Conservation (phyloP, 805 yeast species). For the Metschnikowia cerradonensis region DNA sequence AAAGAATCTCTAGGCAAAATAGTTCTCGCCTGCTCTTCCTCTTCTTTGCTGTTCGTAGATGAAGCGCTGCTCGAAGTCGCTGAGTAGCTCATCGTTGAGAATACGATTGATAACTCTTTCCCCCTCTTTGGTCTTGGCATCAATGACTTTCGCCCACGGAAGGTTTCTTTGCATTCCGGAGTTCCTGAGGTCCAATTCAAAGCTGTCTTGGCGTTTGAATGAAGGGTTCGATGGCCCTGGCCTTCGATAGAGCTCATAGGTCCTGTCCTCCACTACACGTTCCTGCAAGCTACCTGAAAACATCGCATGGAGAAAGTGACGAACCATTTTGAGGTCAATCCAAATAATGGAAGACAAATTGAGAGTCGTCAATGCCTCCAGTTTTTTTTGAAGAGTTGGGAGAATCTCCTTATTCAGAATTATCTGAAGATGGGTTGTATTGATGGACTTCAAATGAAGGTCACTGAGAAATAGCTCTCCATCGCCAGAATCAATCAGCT, state of each 20-base stretch:
- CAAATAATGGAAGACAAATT: slow-evolving; percentile 46
- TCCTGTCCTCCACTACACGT: slow-evolving; percentile 6
- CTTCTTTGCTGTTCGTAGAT: slow-evolving; percentile 34
- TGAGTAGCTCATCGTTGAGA: slow-evolving; percentile 28
- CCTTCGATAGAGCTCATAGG: slow-evolving; percentile 3
- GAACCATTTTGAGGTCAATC: slow-evolving; percentile 39
- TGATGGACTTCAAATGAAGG: slow-evolving; percentile 37
- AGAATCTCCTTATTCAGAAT: slow-evolving; percentile 34
- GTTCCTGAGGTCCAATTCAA: slow-evolving; percentile 34
- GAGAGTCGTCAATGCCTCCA: slow-evolving; percentile 30
- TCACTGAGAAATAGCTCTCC: slow-evolving; percentile 37
- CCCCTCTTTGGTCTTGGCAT: slow-evolving; percentile 10
- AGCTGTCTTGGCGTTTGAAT: neutral
- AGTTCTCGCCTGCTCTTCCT: slow-evolving; percentile 43
- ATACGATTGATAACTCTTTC: slow-evolving; percentile 20
- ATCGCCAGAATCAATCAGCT: slow-evolving; percentile 16
- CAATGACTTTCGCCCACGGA: slow-evolving; percentile 40
- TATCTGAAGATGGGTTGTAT: slow-evolving; percentile 26
- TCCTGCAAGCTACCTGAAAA: slow-evolving; percentile 4
- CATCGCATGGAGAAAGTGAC: slow-evolving; percentile 25
- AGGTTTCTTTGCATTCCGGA: slow-evolving; percentile 49
- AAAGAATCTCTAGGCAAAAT: slow-evolving; percentile 16
- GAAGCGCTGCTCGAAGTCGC: slow-evolving; percentile 27
- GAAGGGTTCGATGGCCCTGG: neutral
- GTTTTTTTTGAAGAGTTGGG: slow-evolving; percentile 4